Conservation (phyloP, 1,284 basidiomycete genomes). For the Apiotrichum montevideense region DNA sequence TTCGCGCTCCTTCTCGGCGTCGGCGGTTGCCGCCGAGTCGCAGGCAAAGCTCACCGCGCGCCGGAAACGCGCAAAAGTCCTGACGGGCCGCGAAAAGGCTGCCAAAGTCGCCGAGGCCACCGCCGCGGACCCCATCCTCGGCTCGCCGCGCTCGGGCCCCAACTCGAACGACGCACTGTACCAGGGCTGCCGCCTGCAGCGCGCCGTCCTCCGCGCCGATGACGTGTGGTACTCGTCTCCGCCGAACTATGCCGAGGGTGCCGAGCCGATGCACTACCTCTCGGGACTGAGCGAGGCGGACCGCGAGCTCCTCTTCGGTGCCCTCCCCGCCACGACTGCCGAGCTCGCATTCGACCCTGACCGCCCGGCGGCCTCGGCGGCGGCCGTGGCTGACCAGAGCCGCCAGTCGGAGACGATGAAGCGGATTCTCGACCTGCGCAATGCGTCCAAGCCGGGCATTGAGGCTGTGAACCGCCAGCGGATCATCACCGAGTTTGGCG, state of each 20-base stretch:
- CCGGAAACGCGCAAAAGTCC: constrained; percentile 14
- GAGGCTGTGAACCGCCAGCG: constrained; percentile 77
- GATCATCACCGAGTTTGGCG: constrained; percentile 72
- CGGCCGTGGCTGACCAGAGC: constrained; percentile 47
- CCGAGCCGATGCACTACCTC: constrained; percentile 28
- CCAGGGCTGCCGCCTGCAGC: constrained; percentile 27
- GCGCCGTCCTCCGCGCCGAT: constrained; percentile 22
- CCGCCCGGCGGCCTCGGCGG: constrained; percentile 3
- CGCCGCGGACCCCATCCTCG: constrained; percentile 14
- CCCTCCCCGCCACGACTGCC: constrained; percentile 35
- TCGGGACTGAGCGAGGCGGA: constrained; percentile 34
- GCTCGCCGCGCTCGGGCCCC: constrained; percentile 14
- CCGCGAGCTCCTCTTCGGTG: constrained; percentile 35
- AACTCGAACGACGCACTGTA: constrained; percentile 15
- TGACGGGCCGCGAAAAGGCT: constrained; percentile 1
- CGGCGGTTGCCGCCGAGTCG: constrained; percentile 7
- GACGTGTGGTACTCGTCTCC: constrained; percentile 35
- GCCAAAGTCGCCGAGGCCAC: constrained; percentile 2
- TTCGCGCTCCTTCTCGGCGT: constrained; percentile 1
- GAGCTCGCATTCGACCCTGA: constrained; percentile 25
- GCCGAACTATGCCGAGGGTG: constrained; percentile 32
- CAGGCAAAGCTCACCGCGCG: constrained; percentile 10
- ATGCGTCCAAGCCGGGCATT: constrained; percentile 77
- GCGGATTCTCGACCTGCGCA: constrained; percentile 71
- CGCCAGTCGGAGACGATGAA: constrained; percentile 62